phyloP scores from a whole-genome alignment of 345 rosid species.

The Eucalyptus tenuipes region DNA sequence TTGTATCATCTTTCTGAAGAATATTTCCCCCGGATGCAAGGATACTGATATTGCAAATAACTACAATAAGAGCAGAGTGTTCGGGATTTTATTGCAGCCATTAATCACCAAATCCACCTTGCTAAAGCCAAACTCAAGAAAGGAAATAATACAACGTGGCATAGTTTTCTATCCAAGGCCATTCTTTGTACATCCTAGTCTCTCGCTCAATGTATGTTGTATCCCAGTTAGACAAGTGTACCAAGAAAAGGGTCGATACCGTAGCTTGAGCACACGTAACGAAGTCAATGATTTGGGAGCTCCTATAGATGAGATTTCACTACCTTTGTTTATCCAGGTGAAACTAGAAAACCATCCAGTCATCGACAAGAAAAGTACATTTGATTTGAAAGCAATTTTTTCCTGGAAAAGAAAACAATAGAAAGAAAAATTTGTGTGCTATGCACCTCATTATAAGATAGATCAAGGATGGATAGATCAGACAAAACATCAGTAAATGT shows the following conservation, averaged over 20 bases:
- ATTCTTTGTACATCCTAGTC: not conserved
- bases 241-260: slow-evolving; percentile 16
- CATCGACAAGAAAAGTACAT: slow-evolving; percentile 22
- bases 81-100: not conserved
- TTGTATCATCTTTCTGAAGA: slow-evolving; percentile 31
- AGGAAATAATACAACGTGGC: not conserved
- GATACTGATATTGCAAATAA: not conserved
- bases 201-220: not conserved
- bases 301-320: slow-evolving; percentile 2
- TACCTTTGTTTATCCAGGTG: slow-evolving; percentile 20
- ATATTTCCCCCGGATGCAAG: slow-evolving; percentile 42
- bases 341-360: slow-evolving; percentile 69
- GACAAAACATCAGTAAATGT: slow-evolving; percentile 57
- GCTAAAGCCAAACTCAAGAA: not conserved
- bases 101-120: not conserved
- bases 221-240: not conserved
- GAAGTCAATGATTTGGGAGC: slow-evolving; percentile 36
- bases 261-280: slow-evolving; percentile 46
- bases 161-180: not conserved
- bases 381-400: not conserved
- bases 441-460: slow-evolving; percentile 76
- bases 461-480: slow-evolving; percentile 41
- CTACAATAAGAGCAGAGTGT: not conserved
- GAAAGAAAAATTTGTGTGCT: not conserved
- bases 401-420: not conserved